phyloP scores from a whole-genome alignment of 352 stramenopile species.

The Aphanomyces astaci region DNA sequence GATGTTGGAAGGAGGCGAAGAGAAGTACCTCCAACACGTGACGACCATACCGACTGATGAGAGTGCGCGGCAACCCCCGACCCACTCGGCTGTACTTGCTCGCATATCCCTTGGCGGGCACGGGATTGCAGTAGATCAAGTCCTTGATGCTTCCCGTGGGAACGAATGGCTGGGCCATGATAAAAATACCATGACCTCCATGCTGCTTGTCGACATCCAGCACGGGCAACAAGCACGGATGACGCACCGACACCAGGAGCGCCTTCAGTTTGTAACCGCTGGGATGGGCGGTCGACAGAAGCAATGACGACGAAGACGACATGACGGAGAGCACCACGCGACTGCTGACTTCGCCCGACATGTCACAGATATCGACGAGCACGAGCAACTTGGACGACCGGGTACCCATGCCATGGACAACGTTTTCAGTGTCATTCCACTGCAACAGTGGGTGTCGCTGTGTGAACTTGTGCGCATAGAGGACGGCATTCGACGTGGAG shows the following conservation, averaged over 20 bases:
- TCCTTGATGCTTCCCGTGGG: slow-evolving; percentile 51
- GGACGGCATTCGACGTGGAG: slow-evolving; percentile 36
- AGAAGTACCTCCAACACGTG: slow-evolving; percentile 37
- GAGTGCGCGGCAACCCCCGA: slow-evolving; percentile 34
- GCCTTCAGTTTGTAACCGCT: slow-evolving; percentile 64
- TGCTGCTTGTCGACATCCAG: slow-evolving; percentile 41
- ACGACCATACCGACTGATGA: slow-evolving; percentile 43
- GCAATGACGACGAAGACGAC: slow-evolving; percentile 42
- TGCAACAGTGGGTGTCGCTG: slow-evolving; percentile 54
- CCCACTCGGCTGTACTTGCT: slow-evolving; percentile 47
- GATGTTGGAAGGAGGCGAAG: not conserved
- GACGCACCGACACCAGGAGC: slow-evolving; percentile 68
- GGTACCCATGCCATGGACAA: slow-evolving; percentile 43
- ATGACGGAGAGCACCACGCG: slow-evolving; percentile 60
- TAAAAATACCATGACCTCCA: slow-evolving; percentile 26
- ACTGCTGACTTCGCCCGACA: slow-evolving; percentile 42
- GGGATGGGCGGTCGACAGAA: slow-evolving; percentile 30
- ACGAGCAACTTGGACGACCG: slow-evolving; percentile 63
- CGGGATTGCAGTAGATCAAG: slow-evolving; percentile 38
- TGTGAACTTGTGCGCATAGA: slow-evolving; percentile 69
- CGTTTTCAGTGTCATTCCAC: slow-evolving; percentile 47
- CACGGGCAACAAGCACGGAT: slow-evolving; percentile 61
- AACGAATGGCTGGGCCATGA: slow-evolving; percentile 61
- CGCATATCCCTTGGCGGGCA: slow-evolving; percentile 35
- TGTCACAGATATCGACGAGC: slow-evolving; percentile 58